phyloP scores from a whole-genome alignment of 306 rosid genomes.

The Glycine tomentella region DNA sequence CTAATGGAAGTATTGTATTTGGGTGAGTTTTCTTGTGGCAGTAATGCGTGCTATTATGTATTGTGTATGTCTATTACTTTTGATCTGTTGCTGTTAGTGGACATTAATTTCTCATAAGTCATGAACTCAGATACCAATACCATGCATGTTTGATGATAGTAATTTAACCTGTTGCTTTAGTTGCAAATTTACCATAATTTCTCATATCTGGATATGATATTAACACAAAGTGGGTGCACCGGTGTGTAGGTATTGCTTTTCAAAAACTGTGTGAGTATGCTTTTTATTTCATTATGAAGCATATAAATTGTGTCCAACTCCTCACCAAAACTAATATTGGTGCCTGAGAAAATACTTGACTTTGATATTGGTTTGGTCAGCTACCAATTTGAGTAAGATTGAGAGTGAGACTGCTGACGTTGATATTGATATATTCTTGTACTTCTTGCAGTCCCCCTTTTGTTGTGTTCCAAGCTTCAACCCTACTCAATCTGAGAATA shows the following conservation, averaged over 20 bases:
- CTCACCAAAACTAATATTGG: constrained; percentile 21
- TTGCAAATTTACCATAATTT: constrained; percentile 29
- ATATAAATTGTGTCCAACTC: constrained; percentile 4
- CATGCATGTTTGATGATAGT: no score
- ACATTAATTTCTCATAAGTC: no score
- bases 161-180: no score
- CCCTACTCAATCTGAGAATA: constrained; percentile 19
- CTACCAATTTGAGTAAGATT: constrained; percentile 1
- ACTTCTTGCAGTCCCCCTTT: background rate
- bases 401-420: background rate
- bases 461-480: background rate
- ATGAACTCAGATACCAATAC: no score
- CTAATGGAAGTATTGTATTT: no score
- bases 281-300: constrained; percentile 30
- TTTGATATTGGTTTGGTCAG: constrained; percentile 41
- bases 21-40: no score
- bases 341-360: constrained; percentile 47
- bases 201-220: constrained; percentile 1
- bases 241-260: background rate
- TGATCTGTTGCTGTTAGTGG: no score
- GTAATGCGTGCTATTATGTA: no score
- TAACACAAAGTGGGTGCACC: background rate
- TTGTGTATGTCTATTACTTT: no score
- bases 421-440: background rate
- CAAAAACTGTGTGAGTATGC: background rate